Percentiles rank a stretch among this genome's conserved stretches.
Evolutionary conservation across 2,329 filamentous ascomycete species (phyloP).

Genomic region (Fusarium pininemorale): DNA sequence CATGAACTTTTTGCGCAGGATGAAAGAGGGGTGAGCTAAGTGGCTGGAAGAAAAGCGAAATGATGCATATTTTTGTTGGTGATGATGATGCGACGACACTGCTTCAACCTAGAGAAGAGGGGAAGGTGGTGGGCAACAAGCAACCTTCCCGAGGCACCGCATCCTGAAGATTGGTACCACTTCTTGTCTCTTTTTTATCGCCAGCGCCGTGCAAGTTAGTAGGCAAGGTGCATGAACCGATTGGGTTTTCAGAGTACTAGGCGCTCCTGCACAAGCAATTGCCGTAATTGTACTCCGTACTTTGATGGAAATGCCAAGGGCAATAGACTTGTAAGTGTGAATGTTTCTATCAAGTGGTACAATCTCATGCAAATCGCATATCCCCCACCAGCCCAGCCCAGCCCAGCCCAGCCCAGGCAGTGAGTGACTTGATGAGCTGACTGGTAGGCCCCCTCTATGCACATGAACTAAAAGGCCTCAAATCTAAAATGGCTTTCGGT

Average conservation of each 20-base stretch:
- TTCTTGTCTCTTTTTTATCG: background rate
- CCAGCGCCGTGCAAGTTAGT: background rate
- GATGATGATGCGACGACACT: slow-evolving; percentile 25
- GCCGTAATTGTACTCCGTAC: background rate
- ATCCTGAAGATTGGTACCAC: background rate
- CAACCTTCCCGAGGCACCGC: background rate
- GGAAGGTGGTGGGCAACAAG: background rate
- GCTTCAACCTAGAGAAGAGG: background rate
- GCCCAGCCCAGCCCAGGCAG: background rate
- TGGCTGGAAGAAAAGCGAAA: slow-evolving; percentile 8
- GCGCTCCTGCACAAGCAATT: background rate
- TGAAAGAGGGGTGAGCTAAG: slow-evolving; percentile 16
- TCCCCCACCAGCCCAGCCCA: background rate
- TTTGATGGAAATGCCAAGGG: background rate
- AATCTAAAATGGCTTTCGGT: slow-evolving; percentile 18
- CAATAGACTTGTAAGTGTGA: background rate
- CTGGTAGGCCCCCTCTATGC: background rate
- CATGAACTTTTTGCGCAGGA: background rate
- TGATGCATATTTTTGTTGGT: slow-evolving; percentile 9
- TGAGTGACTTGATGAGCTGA: background rate
- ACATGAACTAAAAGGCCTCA: slow-evolving; percentile 12
- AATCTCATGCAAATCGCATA: background rate
- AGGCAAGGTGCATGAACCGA: background rate
- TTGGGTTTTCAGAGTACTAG: background rate
- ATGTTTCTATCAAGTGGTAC: background rate